Base-by-base conservation (phyloP, 1,284 basidiomycete genomes). In the Sporisorium sorghi region DNA sequence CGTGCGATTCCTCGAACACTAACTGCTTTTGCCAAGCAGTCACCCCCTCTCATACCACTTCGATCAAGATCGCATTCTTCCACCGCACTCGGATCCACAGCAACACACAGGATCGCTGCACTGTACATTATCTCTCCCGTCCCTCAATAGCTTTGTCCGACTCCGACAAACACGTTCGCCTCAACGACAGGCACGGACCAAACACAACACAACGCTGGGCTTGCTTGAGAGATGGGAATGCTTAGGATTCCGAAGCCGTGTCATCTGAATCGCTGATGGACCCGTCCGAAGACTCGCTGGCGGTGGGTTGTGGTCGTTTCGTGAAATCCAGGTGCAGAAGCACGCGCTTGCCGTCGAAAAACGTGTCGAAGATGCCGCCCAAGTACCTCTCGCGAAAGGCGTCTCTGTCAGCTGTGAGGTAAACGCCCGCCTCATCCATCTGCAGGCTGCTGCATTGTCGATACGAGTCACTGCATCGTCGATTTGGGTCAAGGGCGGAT, bases 1-100 rank as follows among this genome's bases (percentile, higher is more conserved):
- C 47, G 73, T 82, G 8, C 78, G 80, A 23, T 81, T 81, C 67
- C 58, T 77, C 42, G 77, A 77, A 44, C 63, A 68, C 46, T 71
- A 35, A 49, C 2, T 37, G n/a, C n/a, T 2, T 15, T 40, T 19
- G 37, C n/a, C 42, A 15, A 57, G 33, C 46, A 9, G 28, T n/a
- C n/a, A n/a, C n/a, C n/a, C 26, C 12, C 32, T 28, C 56, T 37
- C 44, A 42, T 44, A 54, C 55, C 50, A 11, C n/a, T 33, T 19
- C n/a, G 33, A 40, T 59, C 48, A 42, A 42, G 26, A 37, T 4
- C 56, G 17, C 43, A 42, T 35, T 21, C 33, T 44, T 35, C 21
- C 46, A 12, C 54, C 19, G 32, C 40, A 12, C 35, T n/a, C n/a
- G 39, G 14, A 24, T 55, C 32, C 33, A 11, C 53, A 46, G 32